Base-by-base conservation (phyloP, 495 filamentous ascomycete genomes). In the Sabuloglossum arenarium region DNA sequence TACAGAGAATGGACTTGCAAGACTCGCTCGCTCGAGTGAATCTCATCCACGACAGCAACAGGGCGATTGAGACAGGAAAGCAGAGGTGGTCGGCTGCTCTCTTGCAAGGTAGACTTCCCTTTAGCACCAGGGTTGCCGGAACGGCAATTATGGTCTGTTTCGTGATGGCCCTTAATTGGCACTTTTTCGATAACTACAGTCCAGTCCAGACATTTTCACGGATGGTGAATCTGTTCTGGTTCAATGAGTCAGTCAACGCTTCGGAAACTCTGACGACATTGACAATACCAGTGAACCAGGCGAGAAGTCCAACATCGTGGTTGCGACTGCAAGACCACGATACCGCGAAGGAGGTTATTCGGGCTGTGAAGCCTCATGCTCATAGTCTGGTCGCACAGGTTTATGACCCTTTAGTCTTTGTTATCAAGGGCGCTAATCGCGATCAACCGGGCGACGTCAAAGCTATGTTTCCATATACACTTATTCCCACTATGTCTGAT, bases 251-350 rank as follows among this genome's bases (percentile, higher is more conserved):
- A 1, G 21, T 4, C 39, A 43, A n/a, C 19, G 39, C 39, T n/a
- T 43, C 19, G 16, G 39, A 43, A 10, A 23, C 4, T 32, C 14
- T 34, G 30, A 21, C n/a, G n/a, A 56, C 56, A 53, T 61, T 63
- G 1, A 63, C 47, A 28, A 10, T 70, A n/a, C 69, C 69, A 45
- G 73, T 85, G 56, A 77, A 86, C 59, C 80, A 83, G 60, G 80
- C 79, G 9, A 69, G 82, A 42, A 80, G 79, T 34, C 81, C 81
- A 6, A 77, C 75, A 9, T 76, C 81, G 25, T 87, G 83, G 83
- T 69, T 87, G 32, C 70, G 73, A 19, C 71, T 85, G 58, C 83
- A 87, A 67, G 83, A 86, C 57, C 79, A 84, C 60, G 75, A 84
- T 58, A 86, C 83, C 0, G 81, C 80, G 8, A 74, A 74, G 53